Evolutionary conservation across 192 early-diverging fungal species (phyloP).

Genomic region (Umbelopsis sp.): DNA sequence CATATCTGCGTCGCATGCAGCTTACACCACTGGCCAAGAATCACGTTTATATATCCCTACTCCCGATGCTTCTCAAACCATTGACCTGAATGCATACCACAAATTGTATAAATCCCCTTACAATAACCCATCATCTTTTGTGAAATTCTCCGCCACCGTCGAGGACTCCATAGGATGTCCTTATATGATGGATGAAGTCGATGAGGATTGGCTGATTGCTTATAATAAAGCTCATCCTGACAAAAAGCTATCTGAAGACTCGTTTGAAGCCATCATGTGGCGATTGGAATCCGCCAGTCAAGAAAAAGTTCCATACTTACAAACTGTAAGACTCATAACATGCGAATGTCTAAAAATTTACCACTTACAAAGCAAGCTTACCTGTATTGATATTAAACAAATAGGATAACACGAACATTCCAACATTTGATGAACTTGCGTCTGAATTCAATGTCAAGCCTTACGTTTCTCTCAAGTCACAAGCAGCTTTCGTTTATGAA

Average conservation of each 20-base stretch:
- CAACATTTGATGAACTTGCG: slow-evolving; percentile 45
- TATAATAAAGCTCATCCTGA: slow-evolving; percentile 40
- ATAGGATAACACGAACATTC: slow-evolving; percentile 43
- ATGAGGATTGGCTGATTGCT: slow-evolving; percentile 68
- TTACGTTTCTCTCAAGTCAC: slow-evolving; percentile 1
- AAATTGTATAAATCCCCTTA: slow-evolving; percentile 71
- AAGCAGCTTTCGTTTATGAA: slow-evolving; percentile 39
- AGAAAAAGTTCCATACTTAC: slow-evolving; percentile 53
- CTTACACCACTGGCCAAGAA: slow-evolving; percentile 62
- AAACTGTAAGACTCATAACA: slow-evolving; percentile 29
- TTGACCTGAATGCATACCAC: slow-evolving; percentile 62
- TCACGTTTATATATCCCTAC: slow-evolving; percentile 82
- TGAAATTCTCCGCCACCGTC: slow-evolving; percentile 84
- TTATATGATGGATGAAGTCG: slow-evolving; percentile 91
- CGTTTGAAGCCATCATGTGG: slow-evolving; percentile 81
- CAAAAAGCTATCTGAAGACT: slow-evolving; percentile 63
- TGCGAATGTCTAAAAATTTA: neutral
- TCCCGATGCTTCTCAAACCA: slow-evolving; percentile 81
- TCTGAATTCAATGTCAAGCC: slow-evolving; percentile 20
- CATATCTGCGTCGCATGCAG: slow-evolving; percentile 75
- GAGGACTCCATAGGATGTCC: slow-evolving; percentile 87
- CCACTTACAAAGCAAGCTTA: neutral
- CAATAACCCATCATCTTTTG: slow-evolving; percentile 74
- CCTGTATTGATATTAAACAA: neutral
- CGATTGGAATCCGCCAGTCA: slow-evolving; percentile 72